Evolutionary conservation across 345 rosid genomes (phyloP).

Genomic region (Turnera subulata): DNA sequence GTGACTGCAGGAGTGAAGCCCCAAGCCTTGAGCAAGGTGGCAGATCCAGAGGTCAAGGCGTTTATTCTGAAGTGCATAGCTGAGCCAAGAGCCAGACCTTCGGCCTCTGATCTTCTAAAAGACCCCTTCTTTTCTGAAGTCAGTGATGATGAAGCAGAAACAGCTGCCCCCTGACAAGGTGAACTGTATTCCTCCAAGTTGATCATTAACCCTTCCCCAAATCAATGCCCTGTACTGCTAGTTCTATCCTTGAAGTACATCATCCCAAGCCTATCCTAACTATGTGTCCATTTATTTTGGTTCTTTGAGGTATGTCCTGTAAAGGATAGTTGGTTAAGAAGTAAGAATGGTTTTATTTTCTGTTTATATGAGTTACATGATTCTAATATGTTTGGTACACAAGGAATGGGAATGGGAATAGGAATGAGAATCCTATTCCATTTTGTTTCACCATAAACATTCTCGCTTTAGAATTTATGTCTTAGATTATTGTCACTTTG

Average conservation of each 20-base stretch:
- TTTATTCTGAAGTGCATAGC: slow-evolving; percentile 64
- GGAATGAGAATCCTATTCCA: no score
- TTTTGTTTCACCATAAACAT: no score
- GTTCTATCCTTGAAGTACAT: neutral
- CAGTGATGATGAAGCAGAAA: slow-evolving; percentile 29
- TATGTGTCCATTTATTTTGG: neutral
- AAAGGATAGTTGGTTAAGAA: neutral
- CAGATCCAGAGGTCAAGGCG: slow-evolving; percentile 50
- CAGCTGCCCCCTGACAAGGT: neutral
- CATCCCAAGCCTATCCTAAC: neutral
- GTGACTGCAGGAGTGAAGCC: slow-evolving; percentile 55
- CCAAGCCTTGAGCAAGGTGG: slow-evolving; percentile 40
- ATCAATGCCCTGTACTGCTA: neutral
- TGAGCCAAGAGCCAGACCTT: slow-evolving; percentile 55
- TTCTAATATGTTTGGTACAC: no score
- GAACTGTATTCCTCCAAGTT: neutral
- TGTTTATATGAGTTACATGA: no score
- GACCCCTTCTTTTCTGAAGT: slow-evolving; percentile 59
- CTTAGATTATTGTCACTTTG: no score
- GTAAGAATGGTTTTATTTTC: no score
- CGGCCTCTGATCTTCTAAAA: slow-evolving; percentile 56
- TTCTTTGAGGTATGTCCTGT: neutral
- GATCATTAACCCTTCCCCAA: slow-evolving; percentile 3
- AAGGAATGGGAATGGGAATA: no score
- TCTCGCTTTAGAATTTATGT: no score